Conservation (phyloP, 345 rosid species). For the Syzygium oleosum region DNA sequence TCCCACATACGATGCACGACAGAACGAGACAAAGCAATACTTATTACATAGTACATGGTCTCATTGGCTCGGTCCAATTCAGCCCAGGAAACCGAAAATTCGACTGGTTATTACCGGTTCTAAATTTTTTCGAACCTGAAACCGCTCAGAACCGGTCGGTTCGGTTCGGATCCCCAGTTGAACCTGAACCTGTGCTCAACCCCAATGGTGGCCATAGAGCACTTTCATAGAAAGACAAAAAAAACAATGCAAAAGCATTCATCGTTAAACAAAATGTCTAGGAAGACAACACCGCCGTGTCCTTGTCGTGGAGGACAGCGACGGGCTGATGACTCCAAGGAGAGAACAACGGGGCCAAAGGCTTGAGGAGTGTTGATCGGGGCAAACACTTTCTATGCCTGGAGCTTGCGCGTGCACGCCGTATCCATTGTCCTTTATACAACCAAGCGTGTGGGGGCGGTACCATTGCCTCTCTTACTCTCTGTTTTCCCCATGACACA, state of each 20-base stretch:
- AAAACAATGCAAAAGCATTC: background rate
- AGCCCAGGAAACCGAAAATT: background rate
- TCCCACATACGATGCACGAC: background rate
- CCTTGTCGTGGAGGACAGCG: background rate
- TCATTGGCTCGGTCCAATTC: background rate
- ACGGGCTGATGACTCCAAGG: background rate
- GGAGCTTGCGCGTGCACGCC: background rate
- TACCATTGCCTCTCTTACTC: background rate
- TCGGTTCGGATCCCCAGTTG: background rate
- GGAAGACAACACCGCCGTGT: background rate
- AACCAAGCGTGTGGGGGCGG: background rate
- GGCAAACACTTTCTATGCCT: background rate
- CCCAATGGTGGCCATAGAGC: background rate
- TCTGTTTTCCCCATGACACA: background rate
- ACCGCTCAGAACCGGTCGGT: accelerated
- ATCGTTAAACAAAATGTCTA: background rate
- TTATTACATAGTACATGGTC: accelerated
- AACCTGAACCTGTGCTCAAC: background rate
- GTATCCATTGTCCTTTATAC: background rate
- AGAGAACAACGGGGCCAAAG: background rate
- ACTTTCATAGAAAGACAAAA: accelerated
- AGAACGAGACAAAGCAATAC: background rate
- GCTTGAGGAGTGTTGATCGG: background rate
- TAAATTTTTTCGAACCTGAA: background rate
- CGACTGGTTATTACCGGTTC: background rate